phyloP scores from a whole-genome alignment of 164 flowering plant species.

The Stephania cephalantha region DNA sequence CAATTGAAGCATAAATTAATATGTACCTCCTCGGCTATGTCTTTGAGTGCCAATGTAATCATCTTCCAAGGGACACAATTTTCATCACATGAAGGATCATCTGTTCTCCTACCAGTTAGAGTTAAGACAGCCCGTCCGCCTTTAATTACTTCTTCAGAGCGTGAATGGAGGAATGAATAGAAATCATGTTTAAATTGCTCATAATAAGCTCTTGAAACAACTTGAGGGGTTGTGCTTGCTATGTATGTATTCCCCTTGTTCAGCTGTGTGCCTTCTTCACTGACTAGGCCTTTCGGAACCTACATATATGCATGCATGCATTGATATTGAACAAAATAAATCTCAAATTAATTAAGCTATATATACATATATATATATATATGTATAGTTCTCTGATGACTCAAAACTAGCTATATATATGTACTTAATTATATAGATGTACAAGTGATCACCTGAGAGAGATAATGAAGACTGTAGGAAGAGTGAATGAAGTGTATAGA shows the following conservation, averaged over 20 bases:
- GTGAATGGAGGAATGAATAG: not conserved
- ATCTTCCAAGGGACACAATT: not conserved
- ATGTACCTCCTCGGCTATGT: not conserved
- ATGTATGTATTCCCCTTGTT: conserved; percentile 52
- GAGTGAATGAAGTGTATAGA: conserved; percentile 56
- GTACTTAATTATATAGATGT: no score
- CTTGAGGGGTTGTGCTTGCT: conserved; percentile 31
- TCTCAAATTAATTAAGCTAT: no score
- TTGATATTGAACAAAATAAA: no score
- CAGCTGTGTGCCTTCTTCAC: not conserved
- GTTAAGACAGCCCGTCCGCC: conserved; percentile 1
- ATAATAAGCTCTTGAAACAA: conserved; percentile 34
- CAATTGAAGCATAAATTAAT: not conserved
- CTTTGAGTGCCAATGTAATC: not conserved
- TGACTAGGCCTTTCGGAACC: conserved; percentile 47
- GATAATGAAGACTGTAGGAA: conserved; percentile 51
- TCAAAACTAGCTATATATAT: no score
- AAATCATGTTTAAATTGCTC: conserved; percentile 28
- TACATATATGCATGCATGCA: conserved; percentile 4
- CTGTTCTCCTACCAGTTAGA: not conserved
- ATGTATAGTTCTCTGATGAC: no score
- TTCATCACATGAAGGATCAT: not conserved
- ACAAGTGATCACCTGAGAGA: conserved; percentile 40
- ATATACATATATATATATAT: no score
- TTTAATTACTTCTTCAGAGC: not conserved